phyloP scores from a whole-genome alignment of 768 basidiomycete species.

The Suillus plorans region DNA sequence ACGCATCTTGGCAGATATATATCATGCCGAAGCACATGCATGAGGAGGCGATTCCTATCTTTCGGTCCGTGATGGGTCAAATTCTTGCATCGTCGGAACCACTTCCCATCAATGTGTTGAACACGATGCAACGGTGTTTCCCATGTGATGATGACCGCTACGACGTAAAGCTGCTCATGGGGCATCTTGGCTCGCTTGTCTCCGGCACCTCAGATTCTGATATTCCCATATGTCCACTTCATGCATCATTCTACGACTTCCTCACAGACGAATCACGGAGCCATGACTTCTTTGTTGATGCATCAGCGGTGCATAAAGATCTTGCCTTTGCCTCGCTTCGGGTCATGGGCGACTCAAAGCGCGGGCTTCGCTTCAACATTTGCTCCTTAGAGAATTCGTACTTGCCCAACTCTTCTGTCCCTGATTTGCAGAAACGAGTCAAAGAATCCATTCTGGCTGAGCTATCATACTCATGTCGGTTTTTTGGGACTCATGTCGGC shows the following conservation, averaged over 20 bases:
- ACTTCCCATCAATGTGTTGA: background rate
- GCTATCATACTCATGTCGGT: background rate
- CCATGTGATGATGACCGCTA: no score
- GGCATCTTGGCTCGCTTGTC: no score
- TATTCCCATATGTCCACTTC: constrained; percentile 18
- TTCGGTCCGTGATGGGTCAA: background rate
- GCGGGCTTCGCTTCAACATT: background rate
- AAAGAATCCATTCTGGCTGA: background rate
- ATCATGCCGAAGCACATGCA: background rate
- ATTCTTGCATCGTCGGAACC: constrained; percentile 5
- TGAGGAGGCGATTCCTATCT: no score
- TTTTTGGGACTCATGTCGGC: background rate
- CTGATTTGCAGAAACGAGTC: background rate
- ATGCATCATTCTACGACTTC: constrained; percentile 29
- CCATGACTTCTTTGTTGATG: constrained; percentile 12
- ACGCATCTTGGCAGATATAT: constrained; percentile 1
- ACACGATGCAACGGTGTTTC: no score
- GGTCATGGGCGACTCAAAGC: background rate
- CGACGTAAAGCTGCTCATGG: no score
- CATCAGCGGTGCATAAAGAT: background rate
- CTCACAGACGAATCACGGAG: constrained; percentile 13
- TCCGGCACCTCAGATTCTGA: background rate
- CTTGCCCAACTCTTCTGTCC: background rate
- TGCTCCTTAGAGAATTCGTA: background rate
- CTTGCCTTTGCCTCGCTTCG: constrained; percentile 21